These are phyloP conservation scores for Purshia tridentata DNA, from an alignment of 306 rosid species.

Conservation along the genomic window DNA sequence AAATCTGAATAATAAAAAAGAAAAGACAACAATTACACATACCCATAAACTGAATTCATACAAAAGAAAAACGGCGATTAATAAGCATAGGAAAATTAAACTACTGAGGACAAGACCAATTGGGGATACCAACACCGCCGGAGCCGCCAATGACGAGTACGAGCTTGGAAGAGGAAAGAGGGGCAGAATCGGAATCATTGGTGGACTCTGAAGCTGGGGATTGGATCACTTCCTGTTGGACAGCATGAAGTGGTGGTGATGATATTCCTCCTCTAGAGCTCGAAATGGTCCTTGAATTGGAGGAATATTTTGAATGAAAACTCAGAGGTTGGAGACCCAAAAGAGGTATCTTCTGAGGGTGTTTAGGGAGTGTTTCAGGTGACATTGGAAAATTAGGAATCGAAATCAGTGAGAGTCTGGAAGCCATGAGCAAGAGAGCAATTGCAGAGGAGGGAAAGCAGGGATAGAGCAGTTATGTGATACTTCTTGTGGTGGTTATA, in stretches of 20 bases:
- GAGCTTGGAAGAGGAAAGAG: constrained; percentile 59
- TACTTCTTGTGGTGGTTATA: not conserved
- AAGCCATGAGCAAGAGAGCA: constrained; percentile 49
- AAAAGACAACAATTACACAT: not conserved
- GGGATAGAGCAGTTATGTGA: not conserved
- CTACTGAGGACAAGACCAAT: constrained; percentile 5
- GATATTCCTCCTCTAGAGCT: constrained; percentile 30
- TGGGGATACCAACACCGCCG: constrained; percentile 78
- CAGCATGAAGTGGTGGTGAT: constrained; percentile 26
- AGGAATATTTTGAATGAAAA: constrained; percentile 15
- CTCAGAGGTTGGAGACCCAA: constrained; percentile 21
- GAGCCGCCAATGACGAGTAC: constrained; percentile 87
- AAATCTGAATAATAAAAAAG: not conserved
- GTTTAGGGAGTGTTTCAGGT: constrained; percentile 24
- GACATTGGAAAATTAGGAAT: constrained; percentile 28
- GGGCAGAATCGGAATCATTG: constrained; percentile 18
- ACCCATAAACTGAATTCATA: not conserved
- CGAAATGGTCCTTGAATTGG: constrained; percentile 34
- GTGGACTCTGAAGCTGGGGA: constrained; percentile 41
- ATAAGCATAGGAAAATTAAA: not conserved
- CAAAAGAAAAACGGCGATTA: not conserved
- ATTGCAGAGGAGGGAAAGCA: not conserved
- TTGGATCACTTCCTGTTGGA: constrained; percentile 41
- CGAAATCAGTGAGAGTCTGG: constrained; percentile 34
- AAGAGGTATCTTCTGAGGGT: constrained; percentile 22